These are phyloP conservation scores for Cryptosporidium tyzzeri DNA, from an alignment of 169 alveolate genomes.

Conservation along the genomic window DNA sequence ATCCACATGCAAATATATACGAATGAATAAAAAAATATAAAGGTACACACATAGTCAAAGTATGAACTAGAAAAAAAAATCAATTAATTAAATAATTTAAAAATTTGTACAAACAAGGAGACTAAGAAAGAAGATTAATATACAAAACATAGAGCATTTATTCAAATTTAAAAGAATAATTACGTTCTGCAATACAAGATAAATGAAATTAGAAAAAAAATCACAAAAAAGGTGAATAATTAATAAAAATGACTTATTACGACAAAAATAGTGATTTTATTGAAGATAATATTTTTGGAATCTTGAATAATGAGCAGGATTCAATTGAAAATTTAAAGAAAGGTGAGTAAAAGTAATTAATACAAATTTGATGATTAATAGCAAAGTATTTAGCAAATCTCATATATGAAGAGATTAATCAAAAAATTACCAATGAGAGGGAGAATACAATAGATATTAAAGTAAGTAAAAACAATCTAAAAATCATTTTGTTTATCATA, in stretches of 20 bases:
- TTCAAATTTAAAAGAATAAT: not conserved
- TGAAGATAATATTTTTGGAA: not conserved
- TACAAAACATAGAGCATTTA: not conserved
- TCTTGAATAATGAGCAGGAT: conserved; percentile 30
- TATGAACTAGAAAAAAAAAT: too few relatives aligned
- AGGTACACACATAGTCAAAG: not conserved
- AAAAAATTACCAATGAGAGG: not conserved
- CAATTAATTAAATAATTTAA: too few relatives aligned
- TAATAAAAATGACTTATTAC: not conserved
- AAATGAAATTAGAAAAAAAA: not conserved
- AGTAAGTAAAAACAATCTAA: conserved; percentile 7
- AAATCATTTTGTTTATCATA: not conserved
- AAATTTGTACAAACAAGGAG: not conserved
- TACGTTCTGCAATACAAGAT: too few relatives aligned
- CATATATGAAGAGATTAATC: conserved; percentile 21
- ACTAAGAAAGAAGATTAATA: not conserved
- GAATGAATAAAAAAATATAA: not conserved
- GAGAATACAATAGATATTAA: not conserved
- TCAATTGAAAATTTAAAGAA: conserved; percentile 23
- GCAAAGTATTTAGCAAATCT: not conserved
- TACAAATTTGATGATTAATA: not conserved
- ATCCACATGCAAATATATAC: conserved; percentile 25
- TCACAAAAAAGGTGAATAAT: not conserved
- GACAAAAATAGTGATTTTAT: not conserved
- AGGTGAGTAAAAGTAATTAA: conserved; percentile 13